Conservation (phyloP, 441 rosid species). For the Croton setiger region DNA sequence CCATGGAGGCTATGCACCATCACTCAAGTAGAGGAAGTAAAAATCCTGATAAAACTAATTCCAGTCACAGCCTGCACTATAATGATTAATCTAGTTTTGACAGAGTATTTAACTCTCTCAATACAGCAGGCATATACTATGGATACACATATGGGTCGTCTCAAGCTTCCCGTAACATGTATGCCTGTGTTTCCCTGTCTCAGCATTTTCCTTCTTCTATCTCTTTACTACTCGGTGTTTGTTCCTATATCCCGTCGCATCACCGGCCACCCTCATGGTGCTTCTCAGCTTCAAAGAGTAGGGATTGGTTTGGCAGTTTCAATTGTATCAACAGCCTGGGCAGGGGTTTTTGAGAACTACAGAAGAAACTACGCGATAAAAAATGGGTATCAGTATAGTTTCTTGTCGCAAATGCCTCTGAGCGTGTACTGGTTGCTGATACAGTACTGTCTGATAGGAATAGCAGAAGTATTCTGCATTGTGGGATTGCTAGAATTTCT, state of each 20-base stretch:
- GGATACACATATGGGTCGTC: conserved; percentile 65
- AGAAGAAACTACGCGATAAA: conserved; percentile 67
- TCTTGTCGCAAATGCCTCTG: conserved; percentile 68
- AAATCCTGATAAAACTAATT: conserved; percentile 67
- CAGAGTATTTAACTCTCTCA: conserved; percentile 86
- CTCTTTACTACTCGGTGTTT: conserved; percentile 66
- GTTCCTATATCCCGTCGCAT: conserved; percentile 69
- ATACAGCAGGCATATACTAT: conserved; percentile 88
- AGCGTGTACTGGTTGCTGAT: conserved; percentile 86
- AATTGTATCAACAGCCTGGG: conserved; percentile 68
- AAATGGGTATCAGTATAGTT: conserved; percentile 51
- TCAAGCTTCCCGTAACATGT: conserved; percentile 86
- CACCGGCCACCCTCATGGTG: conserved; percentile 90
- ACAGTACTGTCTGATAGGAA: conserved; percentile 84
- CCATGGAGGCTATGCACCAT: conserved; percentile 95
- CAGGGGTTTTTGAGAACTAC: conserved; percentile 69
- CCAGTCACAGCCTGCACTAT: conserved; percentile 83
- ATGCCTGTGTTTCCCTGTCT: conserved; percentile 95
- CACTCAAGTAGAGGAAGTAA: conserved; percentile 96
- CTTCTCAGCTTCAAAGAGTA: conserved; percentile 93
- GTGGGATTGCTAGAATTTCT: conserved; percentile 85
- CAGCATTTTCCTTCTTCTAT: conserved; percentile 68
- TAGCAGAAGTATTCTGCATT: conserved; percentile 83
- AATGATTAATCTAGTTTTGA: conserved; percentile 58
- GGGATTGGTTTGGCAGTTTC: conserved; percentile 86